Evolutionary conservation across 2,329 filamentous ascomycete species (phyloP), one percentile per base, ranked within the genome.

Genomic region (Teratosphaeria nubilosa): DNA sequence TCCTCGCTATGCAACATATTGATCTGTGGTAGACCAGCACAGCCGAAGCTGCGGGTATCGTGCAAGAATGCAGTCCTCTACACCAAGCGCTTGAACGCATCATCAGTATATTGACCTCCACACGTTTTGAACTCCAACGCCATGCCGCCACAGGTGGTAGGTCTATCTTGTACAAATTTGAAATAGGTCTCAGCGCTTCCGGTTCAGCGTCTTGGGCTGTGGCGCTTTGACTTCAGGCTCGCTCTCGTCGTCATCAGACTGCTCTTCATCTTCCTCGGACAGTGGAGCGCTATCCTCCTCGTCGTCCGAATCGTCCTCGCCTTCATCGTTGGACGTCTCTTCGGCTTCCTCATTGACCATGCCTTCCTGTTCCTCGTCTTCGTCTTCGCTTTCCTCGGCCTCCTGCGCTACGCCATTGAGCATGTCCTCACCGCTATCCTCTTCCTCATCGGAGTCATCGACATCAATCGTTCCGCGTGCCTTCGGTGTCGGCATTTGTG

Each of bases 351-450:
- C 57, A 27, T 65, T 64, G 37, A 62, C 51, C 34, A 60, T 45
- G 34, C 56, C 58, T 11, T 66, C 62, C 9, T 73, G 74, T 20
- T 69, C 72, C 3, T 74, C 76, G 56, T 77, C 58, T 14, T 58
- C 58, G 14, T 76, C 74, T 51, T 76, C 76, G 50, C 77, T 76
- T 62, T 75, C 75, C 6, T 64, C 65, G 55, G 62, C 62, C 13
- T 62, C 62, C 16, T 58, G 63, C 27, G 54, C 54, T 13, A 63
- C 54, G 20, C 63, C 63, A 50, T 65, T 65, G 10, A 57, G 60
- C 31, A 60, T 57, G 11, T 59, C 60, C 34, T 60, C 58, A 16
- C 48, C 55, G 55, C 45, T 63, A 48, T 48, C 6, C 16, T 56
- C 61, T 27, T 62, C 57, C 27, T 61, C 60, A 16, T 60, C 61